A percentile compares a stretch with the other conserved stretches of the same genome.
These are phyloP conservation scores for Pouteria campechiana DNA, from an alignment of 179 eudicot genomes.

Conservation along the genomic window DNA sequence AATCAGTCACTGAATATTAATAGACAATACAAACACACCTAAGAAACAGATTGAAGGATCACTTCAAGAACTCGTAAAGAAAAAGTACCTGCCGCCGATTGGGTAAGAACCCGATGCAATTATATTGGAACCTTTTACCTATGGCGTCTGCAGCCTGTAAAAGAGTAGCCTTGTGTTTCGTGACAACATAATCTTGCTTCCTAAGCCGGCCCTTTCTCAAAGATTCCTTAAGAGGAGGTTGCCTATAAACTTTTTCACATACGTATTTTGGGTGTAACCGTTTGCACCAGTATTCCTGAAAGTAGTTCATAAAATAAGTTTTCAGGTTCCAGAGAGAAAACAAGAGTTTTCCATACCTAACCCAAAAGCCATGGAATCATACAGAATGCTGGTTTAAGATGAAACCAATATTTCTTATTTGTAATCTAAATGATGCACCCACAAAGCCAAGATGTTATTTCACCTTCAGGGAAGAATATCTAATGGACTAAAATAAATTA, in stretches of 20 bases:
- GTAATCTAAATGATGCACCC: no score
- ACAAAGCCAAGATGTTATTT: no score
- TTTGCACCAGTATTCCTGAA: constrained; percentile 99
- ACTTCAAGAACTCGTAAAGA: background rate
- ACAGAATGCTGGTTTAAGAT: no score
- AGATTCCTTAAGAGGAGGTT: constrained; percentile 86
- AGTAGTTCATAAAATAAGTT: constrained; percentile 3
- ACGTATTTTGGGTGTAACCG: constrained; percentile 94
- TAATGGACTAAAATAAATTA: no score
- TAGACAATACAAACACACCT: no score
- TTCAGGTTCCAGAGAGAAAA: constrained; percentile 6
- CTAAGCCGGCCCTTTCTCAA: constrained; percentile 63
- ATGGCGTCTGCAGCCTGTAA: constrained; percentile 75
- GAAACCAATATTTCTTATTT: no score
- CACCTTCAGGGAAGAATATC: no score
- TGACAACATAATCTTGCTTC: constrained; percentile 75
- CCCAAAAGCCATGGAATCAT: no score
- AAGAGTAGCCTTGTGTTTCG: constrained; percentile 77
- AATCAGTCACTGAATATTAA: no score
- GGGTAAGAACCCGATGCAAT: constrained; percentile 76
- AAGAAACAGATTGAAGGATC: background rate
- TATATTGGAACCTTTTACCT: constrained; percentile 80
- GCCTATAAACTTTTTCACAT: constrained; percentile 92
- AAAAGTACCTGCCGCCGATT: constrained; percentile 83
- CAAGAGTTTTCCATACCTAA: no score